Base-by-base conservation (phyloP, 1,139 yeast genomes). In the Hemisphaericaspora subhashii region DNA sequence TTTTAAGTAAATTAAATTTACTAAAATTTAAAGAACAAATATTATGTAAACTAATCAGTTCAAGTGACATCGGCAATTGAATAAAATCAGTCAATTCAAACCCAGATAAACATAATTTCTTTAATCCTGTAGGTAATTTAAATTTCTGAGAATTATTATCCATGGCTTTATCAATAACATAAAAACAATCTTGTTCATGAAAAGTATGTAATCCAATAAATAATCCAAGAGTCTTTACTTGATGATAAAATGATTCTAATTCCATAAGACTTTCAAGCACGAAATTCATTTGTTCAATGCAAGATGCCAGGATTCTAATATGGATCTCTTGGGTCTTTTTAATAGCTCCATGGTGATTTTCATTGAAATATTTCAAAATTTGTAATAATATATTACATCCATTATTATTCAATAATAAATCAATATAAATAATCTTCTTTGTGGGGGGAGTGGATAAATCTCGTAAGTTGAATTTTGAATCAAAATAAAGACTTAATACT, bases 351-450 rank as follows among this genome's bases (percentile, higher is more conserved):
- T 9, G 15, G 23, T 24, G 37, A 37, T 41, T 25, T 13, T 36
- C 34, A 13, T 25, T 16, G 24, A 46, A 41, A 30, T 36, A 43
- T 15, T 40, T 43, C 33, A 45, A 29, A 29, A 46, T 31, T 35
- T 46, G 50, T 25, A 43, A 41, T 11, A 46, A 38, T 6, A 46
- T 43, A 30, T 38, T 46, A 30, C 42, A 43, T 3, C 50, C 50
- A 30, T 30, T 43, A 24, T 46, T 45, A 28, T 42, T 45, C 38
- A 46, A 37, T n/a, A 46, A 37, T 33, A 46, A 43, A 38, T 46
- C 50, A 38, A 46, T 42, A 28, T 40, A 46, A 24, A 46, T 24
- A 24, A 39, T 38, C 17, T 31, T 35, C 31, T 17, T 29, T 3
- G 15, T 11, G 14, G 30, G n/a, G 15, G 20, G 11, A 9, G 8